These are phyloP conservation scores for Aspergillus sclerotialis DNA, from an alignment of 2,329 filamentous ascomycete species.

Conservation along the genomic window DNA sequence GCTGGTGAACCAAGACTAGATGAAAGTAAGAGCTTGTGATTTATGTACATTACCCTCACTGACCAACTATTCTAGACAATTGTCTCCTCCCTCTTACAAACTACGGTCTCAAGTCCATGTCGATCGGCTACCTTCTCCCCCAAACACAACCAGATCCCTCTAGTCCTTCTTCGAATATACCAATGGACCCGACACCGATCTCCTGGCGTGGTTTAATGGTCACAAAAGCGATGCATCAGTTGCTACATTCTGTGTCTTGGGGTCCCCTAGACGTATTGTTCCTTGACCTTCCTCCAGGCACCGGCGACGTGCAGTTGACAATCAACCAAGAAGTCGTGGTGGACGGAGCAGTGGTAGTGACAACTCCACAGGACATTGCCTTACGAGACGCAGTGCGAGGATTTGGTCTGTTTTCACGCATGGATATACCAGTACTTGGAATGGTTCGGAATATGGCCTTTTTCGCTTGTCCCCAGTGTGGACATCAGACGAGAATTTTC, in stretches of 20 bases:
- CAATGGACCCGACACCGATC: conserved; percentile 59
- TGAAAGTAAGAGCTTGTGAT: conserved; percentile 48
- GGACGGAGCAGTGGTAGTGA: conserved; percentile 77
- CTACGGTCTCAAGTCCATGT: conserved; percentile 97
- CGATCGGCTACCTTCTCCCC: conserved; percentile 84
- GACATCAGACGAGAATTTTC: conserved; percentile 68
- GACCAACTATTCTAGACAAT: conserved; percentile 21
- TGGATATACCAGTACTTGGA: conserved; percentile 69
- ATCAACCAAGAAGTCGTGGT: conserved; percentile 91
- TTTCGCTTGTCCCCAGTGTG: conserved; percentile 73
- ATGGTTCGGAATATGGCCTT: conserved; percentile 90
- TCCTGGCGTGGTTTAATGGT: conserved; percentile 97
- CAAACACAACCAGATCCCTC: conserved; percentile 20
- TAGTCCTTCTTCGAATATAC: conserved; percentile 15
- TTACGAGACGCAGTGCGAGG: conserved; percentile 88
- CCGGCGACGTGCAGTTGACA: conserved; percentile 92
- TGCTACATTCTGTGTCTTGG: conserved; percentile 94
- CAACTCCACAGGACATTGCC: conserved; percentile 88
- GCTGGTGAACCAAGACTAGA: conserved; percentile 72
- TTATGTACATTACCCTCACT: conserved; percentile 4
- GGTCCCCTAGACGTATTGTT: conserved; percentile 80
- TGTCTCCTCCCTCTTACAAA: conserved; percentile 80
- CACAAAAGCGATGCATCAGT: conserved; percentile 91
- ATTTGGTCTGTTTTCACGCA: conserved; percentile 85
- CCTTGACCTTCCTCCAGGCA: conserved; percentile 86